phyloP scores from a whole-genome alignment of 768 basidiomycete species.

The Mycena sanguinolenta region DNA sequence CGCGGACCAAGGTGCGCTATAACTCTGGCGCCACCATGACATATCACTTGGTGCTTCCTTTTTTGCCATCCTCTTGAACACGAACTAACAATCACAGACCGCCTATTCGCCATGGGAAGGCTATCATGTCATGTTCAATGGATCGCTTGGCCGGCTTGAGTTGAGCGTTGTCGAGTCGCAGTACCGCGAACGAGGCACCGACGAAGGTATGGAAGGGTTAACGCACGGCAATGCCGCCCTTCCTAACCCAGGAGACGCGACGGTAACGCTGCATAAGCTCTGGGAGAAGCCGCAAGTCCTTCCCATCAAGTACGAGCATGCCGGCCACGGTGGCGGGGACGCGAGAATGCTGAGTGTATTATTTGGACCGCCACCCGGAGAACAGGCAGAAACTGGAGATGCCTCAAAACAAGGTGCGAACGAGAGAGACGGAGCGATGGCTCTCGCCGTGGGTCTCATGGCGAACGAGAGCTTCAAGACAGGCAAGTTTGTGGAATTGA shows the following conservation, averaged over 20 bases:
- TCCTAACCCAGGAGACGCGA: conserved; percentile 58
- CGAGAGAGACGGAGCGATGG: conserved; percentile 61
- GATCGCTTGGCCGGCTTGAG: conserved; percentile 64
- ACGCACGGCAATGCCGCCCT: conserved; percentile 54
- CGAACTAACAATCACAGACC: conserved; percentile 42
- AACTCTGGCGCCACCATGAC: conserved; percentile 63
- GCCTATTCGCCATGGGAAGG: conserved; percentile 62
- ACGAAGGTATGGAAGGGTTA: conserved; percentile 47
- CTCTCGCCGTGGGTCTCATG: conserved; percentile 61
- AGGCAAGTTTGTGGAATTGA: conserved; percentile 55
- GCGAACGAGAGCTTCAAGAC: conserved; percentile 66
- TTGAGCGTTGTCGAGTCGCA: conserved; percentile 63
- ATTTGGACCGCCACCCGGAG: conserved; percentile 61
- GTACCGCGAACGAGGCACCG: conserved; percentile 48
- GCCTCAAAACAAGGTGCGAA: conserved; percentile 61
- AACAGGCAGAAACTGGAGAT: conserved; percentile 54
- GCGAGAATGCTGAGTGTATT: conserved; percentile 60
- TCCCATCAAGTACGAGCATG: conserved; percentile 56
- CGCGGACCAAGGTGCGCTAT: conserved; percentile 49
- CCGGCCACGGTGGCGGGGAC: conserved; percentile 64
- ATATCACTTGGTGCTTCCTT: conserved; percentile 61
- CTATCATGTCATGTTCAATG: conserved; percentile 67
- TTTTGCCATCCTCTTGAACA: not conserved
- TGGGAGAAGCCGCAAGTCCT: conserved; percentile 59
- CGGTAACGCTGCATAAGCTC: conserved; percentile 58